Evolutionary conservation across 1,284 basidiomycete species (phyloP).

Genomic region (Sanghuangporus weigelae): DNA sequence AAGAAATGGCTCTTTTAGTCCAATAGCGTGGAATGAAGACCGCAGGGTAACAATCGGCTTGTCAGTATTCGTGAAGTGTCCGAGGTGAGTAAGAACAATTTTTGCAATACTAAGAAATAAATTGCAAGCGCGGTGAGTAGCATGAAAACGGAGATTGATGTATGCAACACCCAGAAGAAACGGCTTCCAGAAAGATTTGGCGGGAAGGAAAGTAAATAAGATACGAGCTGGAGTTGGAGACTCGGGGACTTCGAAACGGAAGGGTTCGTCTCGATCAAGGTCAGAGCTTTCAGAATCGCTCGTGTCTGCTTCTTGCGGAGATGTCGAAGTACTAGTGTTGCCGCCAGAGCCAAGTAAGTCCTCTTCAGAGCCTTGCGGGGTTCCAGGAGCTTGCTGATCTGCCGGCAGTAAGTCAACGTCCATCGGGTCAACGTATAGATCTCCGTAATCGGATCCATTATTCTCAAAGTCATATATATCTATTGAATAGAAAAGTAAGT

Average conservation of each 20-base stretch:
- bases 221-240: background rate
- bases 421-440: too few relatives aligned
- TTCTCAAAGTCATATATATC: too few relatives aligned
- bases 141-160: background rate
- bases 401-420: too few relatives aligned
- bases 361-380: too few relatives aligned
- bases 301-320: too few relatives aligned
- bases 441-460: too few relatives aligned
- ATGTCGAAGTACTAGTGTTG: too few relatives aligned
- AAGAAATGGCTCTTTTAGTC: conserved; percentile 1
- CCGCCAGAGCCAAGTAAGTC: too few relatives aligned
- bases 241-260: background rate
- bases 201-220: background rate
- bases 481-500: too few relatives aligned
- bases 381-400: too few relatives aligned
- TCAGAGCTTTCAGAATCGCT: too few relatives aligned
- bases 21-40: background rate
- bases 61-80: background rate
- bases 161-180: background rate
- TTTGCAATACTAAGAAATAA: background rate
- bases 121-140: background rate
- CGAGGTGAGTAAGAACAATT: background rate
- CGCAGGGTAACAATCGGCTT: background rate
- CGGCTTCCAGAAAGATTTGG: background rate
- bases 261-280: background rate